Conservation (phyloP, 2,329 filamentous ascomycete genomes). For the Cercospora sesami region DNA sequence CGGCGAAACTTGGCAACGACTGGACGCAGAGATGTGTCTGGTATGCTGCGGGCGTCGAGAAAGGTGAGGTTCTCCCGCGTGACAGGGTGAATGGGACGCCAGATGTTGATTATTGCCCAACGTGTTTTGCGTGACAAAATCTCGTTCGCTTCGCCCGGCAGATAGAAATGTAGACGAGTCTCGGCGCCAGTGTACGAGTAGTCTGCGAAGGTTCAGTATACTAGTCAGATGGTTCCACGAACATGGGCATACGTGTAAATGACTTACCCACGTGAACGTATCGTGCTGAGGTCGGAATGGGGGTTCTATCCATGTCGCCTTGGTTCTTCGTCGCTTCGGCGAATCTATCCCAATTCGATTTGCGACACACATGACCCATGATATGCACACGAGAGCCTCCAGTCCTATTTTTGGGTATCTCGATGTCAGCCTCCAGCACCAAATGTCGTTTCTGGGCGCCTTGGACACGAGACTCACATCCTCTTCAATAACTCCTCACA, state of each 20-base stretch:
- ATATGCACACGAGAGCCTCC: conserved; percentile 12
- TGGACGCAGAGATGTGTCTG: conserved; percentile 9
- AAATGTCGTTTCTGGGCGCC: no score
- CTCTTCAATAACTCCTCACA: conserved; percentile 14
- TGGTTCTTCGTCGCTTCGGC: conserved; percentile 5
- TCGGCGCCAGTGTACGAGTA: conserved; percentile 16
- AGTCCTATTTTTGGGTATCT: neutral
- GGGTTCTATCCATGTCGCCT: conserved; percentile 10
- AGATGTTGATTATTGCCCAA: conserved; percentile 23
- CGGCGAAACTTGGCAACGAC: conserved; percentile 9
- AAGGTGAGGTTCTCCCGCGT: conserved; percentile 15
- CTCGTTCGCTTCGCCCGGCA: neutral
- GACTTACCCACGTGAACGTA: conserved; percentile 13
- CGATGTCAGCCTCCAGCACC: neutral
- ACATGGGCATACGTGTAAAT: neutral
- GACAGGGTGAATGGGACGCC: conserved; percentile 18
- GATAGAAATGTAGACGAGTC: conserved; percentile 2
- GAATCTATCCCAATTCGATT: conserved; percentile 12
- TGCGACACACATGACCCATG: conserved; percentile 14
- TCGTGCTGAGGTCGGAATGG: conserved; percentile 9
- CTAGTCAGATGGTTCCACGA: neutral
- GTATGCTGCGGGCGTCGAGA: conserved; percentile 14
- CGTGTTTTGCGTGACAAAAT: conserved; percentile 3
- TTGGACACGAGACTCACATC: neutral
- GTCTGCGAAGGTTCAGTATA: neutral